Evolutionary conservation across 768 basidiomycete genomes (phyloP).

Genomic region (Naganishia onofrii): DNA sequence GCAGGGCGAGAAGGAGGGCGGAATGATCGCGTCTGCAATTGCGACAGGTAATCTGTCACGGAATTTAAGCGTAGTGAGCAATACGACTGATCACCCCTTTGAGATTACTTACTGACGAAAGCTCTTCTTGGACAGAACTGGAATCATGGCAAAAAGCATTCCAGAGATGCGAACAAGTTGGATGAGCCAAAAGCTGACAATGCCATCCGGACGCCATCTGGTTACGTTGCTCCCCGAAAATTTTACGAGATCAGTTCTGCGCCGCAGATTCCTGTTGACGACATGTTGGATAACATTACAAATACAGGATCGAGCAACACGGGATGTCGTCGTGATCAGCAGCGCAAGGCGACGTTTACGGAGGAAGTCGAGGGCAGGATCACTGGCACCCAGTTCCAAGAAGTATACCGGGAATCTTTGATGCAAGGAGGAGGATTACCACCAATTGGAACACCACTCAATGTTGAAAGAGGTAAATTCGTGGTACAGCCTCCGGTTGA

Average conservation of each 20-base stretch:
- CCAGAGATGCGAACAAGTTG: neutral
- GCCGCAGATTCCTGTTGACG: constrained; percentile 57
- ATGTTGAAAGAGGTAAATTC: constrained; percentile 58
- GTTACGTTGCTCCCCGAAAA: constrained; percentile 73
- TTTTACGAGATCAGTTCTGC: constrained; percentile 72
- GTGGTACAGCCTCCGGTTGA: constrained; percentile 58
- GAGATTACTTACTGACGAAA: neutral
- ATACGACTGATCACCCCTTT: neutral
- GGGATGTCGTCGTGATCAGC: constrained; percentile 37
- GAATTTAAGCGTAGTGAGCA: neutral
- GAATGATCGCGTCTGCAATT: neutral
- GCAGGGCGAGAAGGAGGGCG: neutral
- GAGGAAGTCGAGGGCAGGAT: constrained; percentile 65
- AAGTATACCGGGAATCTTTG: constrained; percentile 63
- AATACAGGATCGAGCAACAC: constrained; percentile 49
- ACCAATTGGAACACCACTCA: constrained; percentile 37
- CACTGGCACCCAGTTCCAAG: constrained; percentile 69
- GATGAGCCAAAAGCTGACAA: neutral
- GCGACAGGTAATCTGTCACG: neutral
- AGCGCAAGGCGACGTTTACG: constrained; percentile 56
- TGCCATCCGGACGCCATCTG: constrained; percentile 59
- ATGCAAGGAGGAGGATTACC: constrained; percentile 28
- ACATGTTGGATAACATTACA: constrained; percentile 57
- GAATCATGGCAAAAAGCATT: neutral
- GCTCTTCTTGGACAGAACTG: neutral